A percentile compares a stretch with the other conserved stretches of the same genome.
Evolutionary conservation across 805 yeast genomes (phyloP).

Genomic region (Candida mattraensis): DNA sequence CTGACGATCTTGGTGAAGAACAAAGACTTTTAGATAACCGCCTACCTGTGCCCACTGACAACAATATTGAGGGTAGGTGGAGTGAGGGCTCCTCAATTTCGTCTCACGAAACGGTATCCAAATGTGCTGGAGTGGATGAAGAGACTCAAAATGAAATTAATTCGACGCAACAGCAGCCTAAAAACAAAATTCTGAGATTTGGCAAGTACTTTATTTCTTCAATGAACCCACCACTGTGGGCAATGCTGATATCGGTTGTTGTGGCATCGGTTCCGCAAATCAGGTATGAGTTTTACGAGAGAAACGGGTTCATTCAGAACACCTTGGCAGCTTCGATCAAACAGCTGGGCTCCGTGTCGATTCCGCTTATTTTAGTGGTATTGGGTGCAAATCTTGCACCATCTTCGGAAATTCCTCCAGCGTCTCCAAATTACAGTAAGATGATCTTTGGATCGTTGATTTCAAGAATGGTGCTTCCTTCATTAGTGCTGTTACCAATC

Average conservation of each 20-base stretch:
- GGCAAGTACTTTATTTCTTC: slow-evolving; percentile 18
- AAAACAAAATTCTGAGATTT: slow-evolving; percentile 5
- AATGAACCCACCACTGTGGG: slow-evolving; percentile 83
- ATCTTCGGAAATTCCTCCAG: slow-evolving; percentile 63
- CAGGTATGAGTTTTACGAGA: slow-evolving; percentile 56
- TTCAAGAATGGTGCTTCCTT: slow-evolving; percentile 78
- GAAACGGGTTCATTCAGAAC: slow-evolving; percentile 61
- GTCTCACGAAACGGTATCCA: slow-evolving; percentile 17
- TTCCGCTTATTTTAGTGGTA: slow-evolving; percentile 73
- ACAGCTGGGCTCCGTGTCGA: slow-evolving; percentile 72
- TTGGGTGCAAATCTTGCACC: slow-evolving; percentile 80
- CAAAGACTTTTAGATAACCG: slow-evolving; percentile 2
- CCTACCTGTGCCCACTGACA: slow-evolving; percentile 2
- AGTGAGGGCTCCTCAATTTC: slow-evolving; percentile 29
- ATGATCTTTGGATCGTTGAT: slow-evolving; percentile 67
- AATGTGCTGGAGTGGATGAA: slow-evolving; percentile 10
- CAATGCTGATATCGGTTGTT: slow-evolving; percentile 67
- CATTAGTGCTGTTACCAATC: slow-evolving; percentile 63
- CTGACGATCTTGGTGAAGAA: slow-evolving; percentile 12
- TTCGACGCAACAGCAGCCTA: neutral
- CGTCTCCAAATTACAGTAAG: slow-evolving; percentile 59
- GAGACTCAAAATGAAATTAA: slow-evolving; percentile 9
- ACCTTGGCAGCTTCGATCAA: slow-evolving; percentile 63
- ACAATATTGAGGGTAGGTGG: slow-evolving; percentile 22
- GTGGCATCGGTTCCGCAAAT: slow-evolving; percentile 66